Evolutionary conservation across 2,329 filamentous ascomycete species (phyloP).

Genomic region (Nemania sp.): DNA sequence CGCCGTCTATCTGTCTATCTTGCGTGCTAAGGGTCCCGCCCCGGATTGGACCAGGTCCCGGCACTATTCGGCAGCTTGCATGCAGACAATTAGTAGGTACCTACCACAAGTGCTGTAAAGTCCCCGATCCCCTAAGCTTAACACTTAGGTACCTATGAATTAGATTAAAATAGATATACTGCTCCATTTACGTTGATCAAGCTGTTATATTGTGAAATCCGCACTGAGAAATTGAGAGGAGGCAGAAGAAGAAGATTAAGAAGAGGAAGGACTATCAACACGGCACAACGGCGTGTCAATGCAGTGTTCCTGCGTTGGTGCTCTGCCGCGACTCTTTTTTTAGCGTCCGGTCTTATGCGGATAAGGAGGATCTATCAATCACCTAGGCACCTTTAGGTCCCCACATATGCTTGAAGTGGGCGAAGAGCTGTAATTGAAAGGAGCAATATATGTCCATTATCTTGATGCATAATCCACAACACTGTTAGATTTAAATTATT

Average conservation of each 20-base stretch:
- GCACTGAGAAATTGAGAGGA: too few species aligned
- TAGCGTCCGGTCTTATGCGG: constrained; percentile 41
- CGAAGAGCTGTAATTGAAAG: background rate
- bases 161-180: too few species aligned
- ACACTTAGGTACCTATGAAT: too few species aligned
- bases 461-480: too few species aligned
- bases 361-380: constrained; percentile 25
- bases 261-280: background rate
- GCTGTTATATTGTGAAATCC: too few species aligned
- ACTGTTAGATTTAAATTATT: too few species aligned
- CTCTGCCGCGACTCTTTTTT: constrained; percentile 34
- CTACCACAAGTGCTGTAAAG: too few species aligned
- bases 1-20: constrained; percentile 13
- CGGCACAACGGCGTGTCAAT: constrained; percentile 24
- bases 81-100: constrained; percentile 1
- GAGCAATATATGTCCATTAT: background rate
- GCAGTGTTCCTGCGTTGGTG: constrained; percentile 41
- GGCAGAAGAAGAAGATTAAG: too few species aligned
- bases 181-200: too few species aligned
- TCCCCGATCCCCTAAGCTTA: too few species aligned
- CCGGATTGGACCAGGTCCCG: background rate
- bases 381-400: background rate
- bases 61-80: constrained; percentile 6
- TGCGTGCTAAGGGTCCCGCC: constrained; percentile 7
- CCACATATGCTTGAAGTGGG: background rate